Conservation (phyloP, 2,329 filamentous ascomycete genomes). For the Rhynchosporium graminicola region DNA sequence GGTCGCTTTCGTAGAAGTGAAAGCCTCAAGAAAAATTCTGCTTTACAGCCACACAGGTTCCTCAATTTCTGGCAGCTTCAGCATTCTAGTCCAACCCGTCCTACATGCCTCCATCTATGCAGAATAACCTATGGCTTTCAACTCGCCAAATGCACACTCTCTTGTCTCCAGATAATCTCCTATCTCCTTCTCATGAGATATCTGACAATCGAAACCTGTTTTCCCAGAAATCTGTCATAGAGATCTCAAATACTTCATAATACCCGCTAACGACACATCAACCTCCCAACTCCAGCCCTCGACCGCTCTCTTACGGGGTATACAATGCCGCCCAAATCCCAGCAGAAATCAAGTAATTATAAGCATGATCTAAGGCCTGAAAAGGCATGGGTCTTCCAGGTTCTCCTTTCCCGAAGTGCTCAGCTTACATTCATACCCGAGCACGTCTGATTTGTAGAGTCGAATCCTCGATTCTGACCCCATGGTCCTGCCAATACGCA, state of each 20-base stretch:
- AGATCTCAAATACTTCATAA: conserved; percentile 4
- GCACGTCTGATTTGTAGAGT: background rate
- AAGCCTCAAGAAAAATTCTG: no score
- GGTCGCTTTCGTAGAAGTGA: no score
- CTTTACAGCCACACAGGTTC: background rate
- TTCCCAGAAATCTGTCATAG: conserved; percentile 2
- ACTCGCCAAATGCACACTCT: conserved; percentile 5
- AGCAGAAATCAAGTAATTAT: background rate
- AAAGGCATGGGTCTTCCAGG: background rate
- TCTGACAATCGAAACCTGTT: conserved; percentile 1
- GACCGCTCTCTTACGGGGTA: background rate
- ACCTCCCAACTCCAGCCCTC: conserved; percentile 7
- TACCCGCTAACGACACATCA: background rate
- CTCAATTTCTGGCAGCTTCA: background rate
- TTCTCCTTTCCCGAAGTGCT: conserved; percentile 7
- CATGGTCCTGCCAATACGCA: background rate
- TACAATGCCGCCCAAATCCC: conserved; percentile 2
- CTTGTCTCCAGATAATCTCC: background rate
- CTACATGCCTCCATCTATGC: background rate
- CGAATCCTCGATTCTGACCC: background rate
- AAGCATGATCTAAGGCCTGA: conserved; percentile 4
- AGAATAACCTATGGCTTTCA: background rate
- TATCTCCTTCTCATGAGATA: background rate
- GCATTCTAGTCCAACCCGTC: background rate
- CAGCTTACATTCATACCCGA: conserved; percentile 3